Evolutionary conservation across 139 green algal species (phyloP), one percentile per base, ranked within the genome.

Genomic region (Chlamydomonas sp.): DNA sequence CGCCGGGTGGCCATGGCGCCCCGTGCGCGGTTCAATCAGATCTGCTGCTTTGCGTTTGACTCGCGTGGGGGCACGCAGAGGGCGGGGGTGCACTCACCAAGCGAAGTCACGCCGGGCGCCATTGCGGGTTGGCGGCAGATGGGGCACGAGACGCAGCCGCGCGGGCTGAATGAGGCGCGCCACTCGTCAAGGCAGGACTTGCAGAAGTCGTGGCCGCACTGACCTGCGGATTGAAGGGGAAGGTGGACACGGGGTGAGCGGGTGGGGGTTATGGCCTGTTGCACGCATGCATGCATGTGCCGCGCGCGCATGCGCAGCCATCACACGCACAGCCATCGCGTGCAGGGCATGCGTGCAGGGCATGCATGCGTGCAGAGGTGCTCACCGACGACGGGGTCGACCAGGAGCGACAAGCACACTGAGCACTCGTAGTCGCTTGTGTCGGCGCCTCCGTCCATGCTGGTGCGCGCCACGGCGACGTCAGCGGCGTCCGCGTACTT

Each of bases 151-250:
- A 66, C 59, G 59, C 59, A 30, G 22, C 4, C 8, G 6, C 59
- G 31, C 5, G 10, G 39, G 33, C 8, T 36, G 59, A 5, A 48
- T 8, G 16, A 39, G 8, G 10, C 59, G 59, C 59, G 59, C 59
- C 59, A 66, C 6, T 66, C 31, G 10, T 66, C 59, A 13, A 66
- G 59, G 29, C 59, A 66, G 31, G 59, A 66, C 59, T 66, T 66
- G 59, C 59, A 66, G 33, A 66, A 66, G 29, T 66, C 59, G 59
- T 66, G 59, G 29, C 59, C 59, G 33, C 59, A 66, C 26, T 43
- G 59, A 66, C 59, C 59, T 66, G 39, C 10, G 39, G 13, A 50
- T 50, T 13, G 39, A 13, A 50, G 10, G 39, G 8, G 10, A 50
- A 50, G 39, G 39, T 8, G 8, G 13, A n/a, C 13, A 13, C 39